phyloP scores from a whole-genome alignment of 495 filamentous ascomycete genomes.

The Penicillium daleae region DNA sequence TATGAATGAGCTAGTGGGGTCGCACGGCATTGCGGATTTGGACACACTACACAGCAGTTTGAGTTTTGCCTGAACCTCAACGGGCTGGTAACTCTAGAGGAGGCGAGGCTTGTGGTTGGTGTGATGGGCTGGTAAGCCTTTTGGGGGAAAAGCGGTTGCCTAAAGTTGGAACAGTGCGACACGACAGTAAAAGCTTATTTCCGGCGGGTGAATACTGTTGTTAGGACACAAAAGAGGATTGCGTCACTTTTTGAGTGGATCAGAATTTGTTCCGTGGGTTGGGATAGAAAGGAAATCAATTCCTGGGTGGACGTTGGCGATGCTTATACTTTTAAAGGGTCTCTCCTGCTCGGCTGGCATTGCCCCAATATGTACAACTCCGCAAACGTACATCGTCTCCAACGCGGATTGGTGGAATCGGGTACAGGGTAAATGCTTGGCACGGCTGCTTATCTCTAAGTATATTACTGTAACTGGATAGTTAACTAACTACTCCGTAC shows the following conservation, averaged over 20 bases:
- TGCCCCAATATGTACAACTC: not conserved
- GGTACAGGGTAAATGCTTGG: constrained; percentile 3
- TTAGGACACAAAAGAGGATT: too few species aligned
- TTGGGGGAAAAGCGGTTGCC: constrained; percentile 8
- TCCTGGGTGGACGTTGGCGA: not conserved
- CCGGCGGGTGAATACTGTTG: not conserved
- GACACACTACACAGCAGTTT: too few species aligned
- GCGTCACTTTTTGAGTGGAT: not conserved
- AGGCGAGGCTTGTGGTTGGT: constrained; percentile 7
- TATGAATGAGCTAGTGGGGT: constrained; percentile 2
- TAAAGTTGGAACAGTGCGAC: constrained; percentile 5
- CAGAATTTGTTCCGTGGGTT: not conserved
- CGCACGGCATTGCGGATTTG: not conserved
- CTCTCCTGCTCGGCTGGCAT: not conserved
- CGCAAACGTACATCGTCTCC: not conserved
- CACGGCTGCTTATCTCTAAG: not conserved
- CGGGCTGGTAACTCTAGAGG: not conserved
- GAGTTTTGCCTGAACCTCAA: too few species aligned
- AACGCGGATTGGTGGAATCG: not conserved
- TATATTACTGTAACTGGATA: not conserved
- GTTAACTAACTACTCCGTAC: not conserved
- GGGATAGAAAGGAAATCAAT: not conserved
- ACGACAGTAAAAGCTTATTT: not conserved
- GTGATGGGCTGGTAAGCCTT: not conserved
- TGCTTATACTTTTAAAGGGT: not conserved